Evolutionary conservation across 345 rosid genomes (phyloP).

Genomic region (Capsella bursapastoris): DNA sequence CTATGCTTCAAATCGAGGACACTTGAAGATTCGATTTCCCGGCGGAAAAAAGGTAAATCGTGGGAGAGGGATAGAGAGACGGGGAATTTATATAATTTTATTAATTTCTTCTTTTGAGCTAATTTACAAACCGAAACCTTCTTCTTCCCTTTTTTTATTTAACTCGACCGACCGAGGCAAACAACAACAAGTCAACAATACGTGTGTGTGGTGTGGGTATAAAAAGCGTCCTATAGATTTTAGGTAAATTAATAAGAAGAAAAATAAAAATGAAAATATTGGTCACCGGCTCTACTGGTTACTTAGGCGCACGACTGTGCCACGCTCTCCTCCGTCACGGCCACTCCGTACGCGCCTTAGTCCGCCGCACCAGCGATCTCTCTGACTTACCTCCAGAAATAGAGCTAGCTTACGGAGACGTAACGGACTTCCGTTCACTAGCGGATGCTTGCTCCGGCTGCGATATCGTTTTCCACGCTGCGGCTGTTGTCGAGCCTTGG

Average conservation of each 20-base stretch:
- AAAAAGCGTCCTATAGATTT: not conserved
- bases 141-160: no score
- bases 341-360: slow-evolving; percentile 74
- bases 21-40: slow-evolving; percentile 25
- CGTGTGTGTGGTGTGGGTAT: no score
- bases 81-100: no score
- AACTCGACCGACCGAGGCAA: no score
- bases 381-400: slow-evolving; percentile 56
- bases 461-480: slow-evolving; percentile 77
- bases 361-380: slow-evolving; percentile 82
- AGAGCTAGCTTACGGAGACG: slow-evolving; percentile 81
- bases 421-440: slow-evolving; percentile 69
- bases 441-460: slow-evolving; percentile 71
- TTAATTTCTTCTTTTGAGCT: no score
- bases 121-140: no score
- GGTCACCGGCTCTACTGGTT: slow-evolving; percentile 87
- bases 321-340: slow-evolving; percentile 65
- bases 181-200: no score
- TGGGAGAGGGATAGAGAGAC: not conserved
- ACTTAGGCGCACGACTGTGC: slow-evolving; percentile 80
- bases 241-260: not conserved
- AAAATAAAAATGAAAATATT: slow-evolving; percentile 54
- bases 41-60: not conserved
- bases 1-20: slow-evolving; percentile 27
- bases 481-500: slow-evolving; percentile 95